A percentile compares a stretch with the other conserved stretches of the same genome.
phyloP scores from a whole-genome alignment of 108 stramenopile genomes.

The Skeletonema tropicum region DNA sequence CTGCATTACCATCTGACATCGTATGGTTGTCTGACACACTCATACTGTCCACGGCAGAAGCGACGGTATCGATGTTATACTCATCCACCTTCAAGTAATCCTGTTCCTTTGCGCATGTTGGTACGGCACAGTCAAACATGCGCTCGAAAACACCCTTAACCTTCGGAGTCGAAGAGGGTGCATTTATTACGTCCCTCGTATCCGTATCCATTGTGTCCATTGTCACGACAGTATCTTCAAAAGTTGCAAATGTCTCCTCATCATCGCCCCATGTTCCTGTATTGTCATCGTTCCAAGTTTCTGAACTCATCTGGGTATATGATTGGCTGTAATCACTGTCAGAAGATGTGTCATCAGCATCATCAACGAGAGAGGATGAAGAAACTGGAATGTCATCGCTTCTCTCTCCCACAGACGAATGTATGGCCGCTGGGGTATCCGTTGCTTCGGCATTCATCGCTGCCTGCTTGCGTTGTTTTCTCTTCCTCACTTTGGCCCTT shows the following conservation, averaged over 20 bases:
- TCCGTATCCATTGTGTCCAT: neutral
- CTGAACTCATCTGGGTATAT: constrained; percentile 6
- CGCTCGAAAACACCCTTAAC: neutral
- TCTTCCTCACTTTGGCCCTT: constrained; percentile 7
- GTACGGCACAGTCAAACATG: neutral
- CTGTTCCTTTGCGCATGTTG: neutral
- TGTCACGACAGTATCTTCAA: neutral
- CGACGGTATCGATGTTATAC: neutral
- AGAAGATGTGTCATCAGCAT: neutral
- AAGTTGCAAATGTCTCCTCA: neutral
- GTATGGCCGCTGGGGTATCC: neutral
- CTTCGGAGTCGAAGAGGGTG: neutral
- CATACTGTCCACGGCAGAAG: neutral
- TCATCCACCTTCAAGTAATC: neutral
- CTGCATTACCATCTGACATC: neutral
- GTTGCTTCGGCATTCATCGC: neutral
- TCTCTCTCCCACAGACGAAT: neutral
- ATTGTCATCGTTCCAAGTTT: neutral
- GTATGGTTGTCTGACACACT: neutral
- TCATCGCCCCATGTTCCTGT: constrained; percentile 11
- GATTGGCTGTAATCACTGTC: neutral
- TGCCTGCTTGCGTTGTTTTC: neutral
- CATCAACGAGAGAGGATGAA: neutral
- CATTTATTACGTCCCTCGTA: neutral
- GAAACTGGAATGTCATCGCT: neutral